Conservation (phyloP, 768 basidiomycete species). For the Lyophyllum semitale region DNA sequence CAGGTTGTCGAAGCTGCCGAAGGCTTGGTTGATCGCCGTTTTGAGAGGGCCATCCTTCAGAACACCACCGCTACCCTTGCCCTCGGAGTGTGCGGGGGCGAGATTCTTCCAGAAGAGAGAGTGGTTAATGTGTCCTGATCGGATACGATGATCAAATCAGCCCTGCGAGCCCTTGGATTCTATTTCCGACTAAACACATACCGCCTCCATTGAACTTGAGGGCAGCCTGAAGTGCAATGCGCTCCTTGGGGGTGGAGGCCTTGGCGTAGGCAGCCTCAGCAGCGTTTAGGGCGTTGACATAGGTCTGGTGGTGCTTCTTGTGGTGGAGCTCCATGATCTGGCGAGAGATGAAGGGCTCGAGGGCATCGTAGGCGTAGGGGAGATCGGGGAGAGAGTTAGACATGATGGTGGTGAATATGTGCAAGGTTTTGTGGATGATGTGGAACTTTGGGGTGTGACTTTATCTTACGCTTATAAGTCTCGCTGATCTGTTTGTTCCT, state of each 20-base stretch:
- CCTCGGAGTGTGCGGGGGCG: constrained; percentile 56
- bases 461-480: constrained; percentile 11
- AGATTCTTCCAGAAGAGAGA: constrained; percentile 97
- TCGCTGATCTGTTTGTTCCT: constrained; percentile 9
- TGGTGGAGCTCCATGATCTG: constrained; percentile 97
- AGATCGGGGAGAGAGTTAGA: constrained; percentile 56
- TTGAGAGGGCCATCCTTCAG: constrained; percentile 69
- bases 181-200: constrained; percentile 34
- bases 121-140: constrained; percentile 87
- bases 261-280: constrained; percentile 79
- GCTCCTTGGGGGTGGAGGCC: constrained; percentile 69
- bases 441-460: background rate
- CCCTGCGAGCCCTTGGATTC: constrained; percentile 3
- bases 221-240: constrained; percentile 86
- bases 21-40: constrained; percentile 58
- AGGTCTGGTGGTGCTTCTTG: constrained; percentile 93
- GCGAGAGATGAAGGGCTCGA: constrained; percentile 90
- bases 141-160: constrained; percentile 20
- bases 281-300: constrained; percentile 89
- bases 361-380: constrained; percentile 82
- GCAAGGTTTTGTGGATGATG: background rate
- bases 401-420: constrained; percentile 16
- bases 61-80: constrained; percentile 61
- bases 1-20: constrained; percentile 71
- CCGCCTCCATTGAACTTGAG: constrained; percentile 98